A percentile compares a stretch with the other conserved stretches of the same genome.
Conservation (phyloP, 331 rosid species). For the Acacia concinna region DNA sequence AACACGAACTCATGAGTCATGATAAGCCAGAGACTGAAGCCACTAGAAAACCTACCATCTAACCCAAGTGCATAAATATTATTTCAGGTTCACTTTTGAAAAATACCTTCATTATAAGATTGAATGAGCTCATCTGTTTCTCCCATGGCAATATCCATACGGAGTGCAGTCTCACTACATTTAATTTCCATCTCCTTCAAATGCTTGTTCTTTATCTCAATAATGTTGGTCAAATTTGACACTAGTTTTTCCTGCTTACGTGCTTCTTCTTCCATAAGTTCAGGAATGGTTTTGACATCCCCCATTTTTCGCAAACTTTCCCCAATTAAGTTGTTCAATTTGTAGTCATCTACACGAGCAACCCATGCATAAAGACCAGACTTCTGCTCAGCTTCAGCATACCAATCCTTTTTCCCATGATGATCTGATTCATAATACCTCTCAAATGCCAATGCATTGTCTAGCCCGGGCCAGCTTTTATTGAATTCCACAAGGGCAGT, state of each 20-base stretch:
- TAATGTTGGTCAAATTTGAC: slow-evolving; percentile 57
- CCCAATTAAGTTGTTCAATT: slow-evolving; percentile 55
- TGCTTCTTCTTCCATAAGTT: slow-evolving; percentile 81
- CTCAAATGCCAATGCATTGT: slow-evolving; percentile 84
- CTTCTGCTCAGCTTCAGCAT: slow-evolving; percentile 42
- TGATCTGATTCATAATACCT: slow-evolving; percentile 67
- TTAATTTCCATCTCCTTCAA: slow-evolving; percentile 67
- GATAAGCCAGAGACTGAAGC: slow-evolving; percentile 1
- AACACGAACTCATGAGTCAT: slow-evolving; percentile 15
- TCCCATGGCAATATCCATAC: slow-evolving; percentile 45
- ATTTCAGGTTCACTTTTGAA: slow-evolving; percentile 14
- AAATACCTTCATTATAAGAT: slow-evolving; percentile 72
- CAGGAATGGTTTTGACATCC: slow-evolving; percentile 71
- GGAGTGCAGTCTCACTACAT: slow-evolving; percentile 60
- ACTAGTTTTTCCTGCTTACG: slow-evolving; percentile 67
- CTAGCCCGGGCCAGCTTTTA: slow-evolving; percentile 82
- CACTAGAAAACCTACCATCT: neutral
- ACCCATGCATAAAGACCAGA: slow-evolving; percentile 90
- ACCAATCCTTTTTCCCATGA: slow-evolving; percentile 81
- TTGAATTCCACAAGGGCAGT: slow-evolving; percentile 77
- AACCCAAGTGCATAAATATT: slow-evolving; percentile 23
- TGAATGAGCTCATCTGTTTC: slow-evolving; percentile 75
- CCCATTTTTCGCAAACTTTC: slow-evolving; percentile 76
- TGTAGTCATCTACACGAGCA: slow-evolving; percentile 84
- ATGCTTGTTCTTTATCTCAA: slow-evolving; percentile 62